Evolutionary conservation across 192 early-diverging fungal species (phyloP), one percentile per base, ranked within the genome.

Genomic region (Podila horticola): DNA sequence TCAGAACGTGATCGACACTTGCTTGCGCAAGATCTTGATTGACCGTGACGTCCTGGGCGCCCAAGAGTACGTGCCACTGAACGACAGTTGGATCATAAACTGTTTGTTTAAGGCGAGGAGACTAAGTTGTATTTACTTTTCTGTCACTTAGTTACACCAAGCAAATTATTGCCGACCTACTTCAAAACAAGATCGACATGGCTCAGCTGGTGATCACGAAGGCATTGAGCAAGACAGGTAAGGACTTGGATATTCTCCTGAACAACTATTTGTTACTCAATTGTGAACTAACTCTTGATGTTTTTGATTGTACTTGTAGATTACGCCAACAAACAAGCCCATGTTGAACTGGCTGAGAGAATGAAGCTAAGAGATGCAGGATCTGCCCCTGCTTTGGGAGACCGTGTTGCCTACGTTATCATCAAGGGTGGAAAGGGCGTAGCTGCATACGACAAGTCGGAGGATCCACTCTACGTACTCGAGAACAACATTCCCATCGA

Each of bases 401-500:
- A 99, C 73, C 95, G 98, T 75, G 97, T 99, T 22, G 95, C 95
- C 1, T 99, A 98, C 82, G 97, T 99, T 1, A 95, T 99, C 70
- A 88, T 96, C 83, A 96, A 94, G 67, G 97, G 92, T 0, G 83
- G 90, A 29, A 97, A 94, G 67, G 91, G 91, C 63, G 91, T 95
- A 12, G 93, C 95, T 41, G 95, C 97, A 10, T 98, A 98, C 72
- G 97, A 99, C 67, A 97, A 97, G 72, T 96, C 97, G 2, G 98
- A 99, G 81, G 98, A 99, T 75, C 98, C 98, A 26, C 92, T 99
- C 52, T 98, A 93, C 74, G 98, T 98, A n/a, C 90, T 99, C 49
- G 97, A 99, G 58, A 95, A 99, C 82, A 99, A 97, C 82, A 86
- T 99, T 51, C 97, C 98, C 2, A 98, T 99, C 63, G 98, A 99